These are phyloP conservation scores for Trichoderma afroharzianum DNA, from an alignment of 2,329 filamentous ascomycete genomes.

Conservation along the genomic window DNA sequence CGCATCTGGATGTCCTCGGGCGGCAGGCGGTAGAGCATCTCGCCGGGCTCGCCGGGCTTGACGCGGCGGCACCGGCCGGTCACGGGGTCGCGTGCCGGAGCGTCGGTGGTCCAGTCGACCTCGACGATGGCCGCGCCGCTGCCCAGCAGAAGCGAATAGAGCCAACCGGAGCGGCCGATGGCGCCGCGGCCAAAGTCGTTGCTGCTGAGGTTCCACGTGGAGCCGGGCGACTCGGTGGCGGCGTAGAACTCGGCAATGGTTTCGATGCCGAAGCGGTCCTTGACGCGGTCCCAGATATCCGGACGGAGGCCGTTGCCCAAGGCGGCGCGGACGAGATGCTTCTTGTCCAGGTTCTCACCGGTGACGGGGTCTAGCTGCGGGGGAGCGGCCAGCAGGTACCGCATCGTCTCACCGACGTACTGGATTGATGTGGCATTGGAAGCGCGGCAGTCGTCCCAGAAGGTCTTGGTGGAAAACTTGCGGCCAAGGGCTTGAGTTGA, in stretches of 20 bases:
- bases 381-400: constrained; percentile 71
- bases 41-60: constrained; percentile 62
- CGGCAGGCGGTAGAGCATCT: constrained; percentile 71
- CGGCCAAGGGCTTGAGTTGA: constrained; percentile 68
- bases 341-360: constrained; percentile 65
- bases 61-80: constrained; percentile 66
- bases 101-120: constrained; percentile 68
- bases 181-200: constrained; percentile 75
- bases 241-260: constrained; percentile 78
- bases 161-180: constrained; percentile 66
- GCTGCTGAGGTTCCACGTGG: constrained; percentile 66
- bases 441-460: constrained; percentile 73
- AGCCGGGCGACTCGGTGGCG: constrained; percentile 68
- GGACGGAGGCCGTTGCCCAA: constrained; percentile 84
- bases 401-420: constrained; percentile 84
- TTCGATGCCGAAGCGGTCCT: constrained; percentile 72
- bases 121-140: constrained; percentile 56
- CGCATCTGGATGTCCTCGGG: constrained; percentile 56
- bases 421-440: constrained; percentile 72
- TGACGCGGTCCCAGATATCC: constrained; percentile 81
- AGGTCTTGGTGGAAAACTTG: constrained; percentile 72
- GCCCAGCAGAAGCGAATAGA: constrained; percentile 56
- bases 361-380: constrained; percentile 59
- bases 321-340: constrained; percentile 68
- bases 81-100: constrained; percentile 61